Base-by-base conservation (phyloP, 371 early-diverging fungal genomes). In the Rhizomucor miehei region DNA sequence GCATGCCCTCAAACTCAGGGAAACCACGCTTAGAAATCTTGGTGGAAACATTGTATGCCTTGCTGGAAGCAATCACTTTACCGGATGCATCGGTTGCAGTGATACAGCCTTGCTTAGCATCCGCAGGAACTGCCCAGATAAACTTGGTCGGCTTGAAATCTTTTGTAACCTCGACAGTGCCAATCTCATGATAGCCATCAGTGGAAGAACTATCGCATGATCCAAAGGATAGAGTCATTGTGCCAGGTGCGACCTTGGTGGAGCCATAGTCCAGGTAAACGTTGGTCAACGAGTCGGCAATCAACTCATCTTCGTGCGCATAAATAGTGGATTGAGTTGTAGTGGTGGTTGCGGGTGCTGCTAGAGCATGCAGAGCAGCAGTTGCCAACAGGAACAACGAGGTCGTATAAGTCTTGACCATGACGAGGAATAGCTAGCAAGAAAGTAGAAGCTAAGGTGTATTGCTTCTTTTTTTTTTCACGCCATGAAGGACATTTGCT, bases 261-360 rank as follows among this genome's bases (percentile, higher is more conserved):
- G 63, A 41, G 43, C 63, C 63, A 35, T 67, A 67, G 16, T 67
- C 58, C 34, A 60, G 17, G 39, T 60, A 63, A n/a, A 67, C 48
- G 39, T 67, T 67, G 12, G 52, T 24, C 19, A 67, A 47, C 3
- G 64, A 67, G 40, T 67, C 64, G 14, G 67, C 55, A 23, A 44
- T 6, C 29, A 57, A 35, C 13, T 21, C 17, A 34, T 47, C 56
- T 8, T 55, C 50, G 2, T 8, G 34, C 6, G 62, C 36, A 41
- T 44, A 43, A 12, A 66, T 29, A 10, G 46, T 41, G 35, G 58
- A 6, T 11, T 41, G 29, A 3, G 29, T 5, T 29, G 29, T 29
- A 16, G 38, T 24, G 17, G 46, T 21, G 14, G 59, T 19, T 8
- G 57, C 44, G 17, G 67, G 64, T 11, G 57, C 60, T 6, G 60